phyloP scores from a whole-genome alignment of 441 rosid species.

The Breynia disticha region DNA sequence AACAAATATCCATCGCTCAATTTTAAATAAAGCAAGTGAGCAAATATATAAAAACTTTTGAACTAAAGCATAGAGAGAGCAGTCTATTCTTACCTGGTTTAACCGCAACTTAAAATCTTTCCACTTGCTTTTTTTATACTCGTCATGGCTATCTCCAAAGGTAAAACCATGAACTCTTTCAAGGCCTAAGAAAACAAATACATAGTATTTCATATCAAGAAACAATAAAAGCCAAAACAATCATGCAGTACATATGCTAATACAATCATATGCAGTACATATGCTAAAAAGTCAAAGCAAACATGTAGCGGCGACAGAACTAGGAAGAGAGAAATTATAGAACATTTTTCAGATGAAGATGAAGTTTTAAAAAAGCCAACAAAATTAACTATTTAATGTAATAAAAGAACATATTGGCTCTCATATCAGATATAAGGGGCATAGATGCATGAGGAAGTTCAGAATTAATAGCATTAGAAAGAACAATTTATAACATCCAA shows the following conservation, averaged over 20 bases:
- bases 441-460: too few relatives aligned
- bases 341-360: neutral
- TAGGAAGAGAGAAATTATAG: too few relatives aligned
- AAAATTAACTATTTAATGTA: neutral
- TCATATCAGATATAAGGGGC: too few relatives aligned
- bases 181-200: conserved; percentile 41
- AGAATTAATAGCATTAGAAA: neutral
- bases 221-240: neutral
- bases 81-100: conserved; percentile 39
- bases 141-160: conserved; percentile 88
- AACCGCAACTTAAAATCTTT: conserved; percentile 56
- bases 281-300: too few relatives aligned
- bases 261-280: too few relatives aligned
- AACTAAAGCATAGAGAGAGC: neutral
- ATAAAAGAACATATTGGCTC: too few relatives aligned
- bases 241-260: neutral
- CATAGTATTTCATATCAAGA: neutral
- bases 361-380: neutral
- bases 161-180: conserved; percentile 96
- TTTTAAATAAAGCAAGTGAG: neutral
- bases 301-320: too few relatives aligned
- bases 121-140: conserved; percentile 58
- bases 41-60: neutral
- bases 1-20: neutral
- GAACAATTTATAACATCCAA: neutral